Evolutionary conservation across 139 green algal species (phyloP).

Genomic region (Chloropicon primus): DNA sequence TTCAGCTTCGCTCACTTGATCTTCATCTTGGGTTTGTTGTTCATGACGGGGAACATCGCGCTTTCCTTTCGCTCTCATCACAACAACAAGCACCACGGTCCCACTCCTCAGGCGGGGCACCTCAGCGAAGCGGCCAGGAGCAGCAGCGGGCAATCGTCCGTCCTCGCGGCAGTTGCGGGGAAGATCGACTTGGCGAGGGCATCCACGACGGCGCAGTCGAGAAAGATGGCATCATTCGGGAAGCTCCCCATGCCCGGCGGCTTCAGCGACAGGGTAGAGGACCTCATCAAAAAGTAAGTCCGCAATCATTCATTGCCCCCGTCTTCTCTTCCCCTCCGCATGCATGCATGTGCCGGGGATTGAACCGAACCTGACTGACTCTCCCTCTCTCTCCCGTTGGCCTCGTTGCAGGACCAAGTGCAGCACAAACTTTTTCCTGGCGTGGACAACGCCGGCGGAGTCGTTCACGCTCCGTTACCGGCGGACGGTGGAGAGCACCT

Average conservation of each 20-base stretch:
- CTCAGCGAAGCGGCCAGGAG: neutral
- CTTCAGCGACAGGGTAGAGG: neutral
- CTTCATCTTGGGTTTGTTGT: neutral
- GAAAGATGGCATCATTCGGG: neutral
- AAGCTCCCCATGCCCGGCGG: neutral
- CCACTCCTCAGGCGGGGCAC: too few species aligned
- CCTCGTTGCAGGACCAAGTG: slow-evolving; percentile 7
- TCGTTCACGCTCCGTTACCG: slow-evolving; percentile 8
- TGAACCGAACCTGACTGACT: too few species aligned
- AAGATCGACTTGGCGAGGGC: neutral
- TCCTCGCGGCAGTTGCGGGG: neutral
- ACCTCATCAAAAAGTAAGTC: neutral
- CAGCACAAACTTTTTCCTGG: slow-evolving; percentile 15
- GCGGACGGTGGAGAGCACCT: slow-evolving; percentile 19
- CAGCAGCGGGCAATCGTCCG: neutral
- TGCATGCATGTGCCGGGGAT: too few species aligned
- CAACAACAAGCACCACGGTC: too few species aligned
- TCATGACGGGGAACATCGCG: neutral
- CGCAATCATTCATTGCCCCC: neutral
- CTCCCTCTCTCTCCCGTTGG: too few species aligned
- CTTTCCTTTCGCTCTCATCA: neutral
- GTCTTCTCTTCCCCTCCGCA: neutral
- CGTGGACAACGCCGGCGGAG: slow-evolving; percentile 13
- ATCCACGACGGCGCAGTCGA: neutral
- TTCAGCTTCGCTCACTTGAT: neutral